Conservation (phyloP, 129 eudicot genomes). For the Saposhnikovia divaricata region DNA sequence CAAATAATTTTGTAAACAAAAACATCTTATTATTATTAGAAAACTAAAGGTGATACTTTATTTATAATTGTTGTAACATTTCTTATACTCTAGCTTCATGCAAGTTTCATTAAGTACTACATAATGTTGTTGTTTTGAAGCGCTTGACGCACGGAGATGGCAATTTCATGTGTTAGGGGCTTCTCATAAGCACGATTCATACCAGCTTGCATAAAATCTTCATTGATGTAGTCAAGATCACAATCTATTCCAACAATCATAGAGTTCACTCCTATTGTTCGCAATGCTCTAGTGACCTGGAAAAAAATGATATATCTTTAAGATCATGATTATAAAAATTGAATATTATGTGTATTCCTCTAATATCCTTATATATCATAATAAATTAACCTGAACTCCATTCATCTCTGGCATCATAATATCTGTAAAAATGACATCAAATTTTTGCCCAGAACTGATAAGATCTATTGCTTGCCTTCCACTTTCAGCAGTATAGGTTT, state of each 20-base stretch:
- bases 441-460: neutral
- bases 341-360: too few species aligned
- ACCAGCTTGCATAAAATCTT: neutral
- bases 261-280: neutral
- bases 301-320: neutral
- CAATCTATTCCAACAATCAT: neutral
- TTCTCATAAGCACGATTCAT: neutral
- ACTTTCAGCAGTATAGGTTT: neutral
- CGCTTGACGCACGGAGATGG: neutral
- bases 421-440: neutral
- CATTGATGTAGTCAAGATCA: neutral
- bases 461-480: neutral
- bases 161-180: neutral
- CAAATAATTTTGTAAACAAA: too few species aligned
- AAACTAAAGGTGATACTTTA: too few species aligned
- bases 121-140: too few species aligned
- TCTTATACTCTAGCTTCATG: too few species aligned
- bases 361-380: neutral
- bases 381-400: neutral
- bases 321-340: neutral
- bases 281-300: neutral
- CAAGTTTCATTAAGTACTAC: too few species aligned
- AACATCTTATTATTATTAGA: too few species aligned
- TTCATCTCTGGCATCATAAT: neutral
- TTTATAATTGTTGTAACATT: too few species aligned